Evolutionary conservation across 352 stramenopile species (phyloP), one percentile per base, ranked within the genome.

Genomic region (Pythium oligandrum): DNA sequence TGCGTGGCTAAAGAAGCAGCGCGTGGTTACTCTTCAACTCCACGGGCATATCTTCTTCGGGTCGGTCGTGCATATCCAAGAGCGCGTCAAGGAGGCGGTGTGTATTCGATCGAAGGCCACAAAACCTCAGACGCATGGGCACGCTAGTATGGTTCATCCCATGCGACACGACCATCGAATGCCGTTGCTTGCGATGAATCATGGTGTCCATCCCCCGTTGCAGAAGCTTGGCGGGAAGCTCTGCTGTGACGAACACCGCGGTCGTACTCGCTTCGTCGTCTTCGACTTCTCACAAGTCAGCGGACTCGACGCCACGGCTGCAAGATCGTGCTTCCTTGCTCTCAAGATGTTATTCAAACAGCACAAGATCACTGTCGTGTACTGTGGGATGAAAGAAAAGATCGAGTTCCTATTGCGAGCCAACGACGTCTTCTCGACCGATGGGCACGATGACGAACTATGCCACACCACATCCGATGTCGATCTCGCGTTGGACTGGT

Each of bases 41-140:
- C 74, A 89, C 48, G 79, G 80, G 2, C 83, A 90, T 49, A 74
- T 90, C 36, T 91, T 91, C 60, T 91, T 91, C 53, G 81, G 79
- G 1, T 90, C 78, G 1, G 78, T 74, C 12, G 86, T 81, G 3
- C 71, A 71, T 0, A 83, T 90, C 40, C 71, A 83, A 61, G 80
- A 80, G 40, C 68, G 70, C 32, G 77, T 91, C 36, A 86, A 86
- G 48, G 71, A 72, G 50, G 78, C 63, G 11, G 79, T 91, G 40
- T 84, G 75, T 54, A 67, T 89, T n/a, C 55, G 50, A 11, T 37
- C 55, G 17, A 38, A 26, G 17, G 30, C 2, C 10, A 40, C 31
- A 8, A 31, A 4, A 8, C 57, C 4, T 17, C 9, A n/a, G 44
- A 60, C 34, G 31, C 32, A 10, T 17, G 9, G 11, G 3, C 31